These are phyloP conservation scores for Isoetes engelmannii DNA, from an alignment of 83 land plant species.

Conservation along the genomic window DNA sequence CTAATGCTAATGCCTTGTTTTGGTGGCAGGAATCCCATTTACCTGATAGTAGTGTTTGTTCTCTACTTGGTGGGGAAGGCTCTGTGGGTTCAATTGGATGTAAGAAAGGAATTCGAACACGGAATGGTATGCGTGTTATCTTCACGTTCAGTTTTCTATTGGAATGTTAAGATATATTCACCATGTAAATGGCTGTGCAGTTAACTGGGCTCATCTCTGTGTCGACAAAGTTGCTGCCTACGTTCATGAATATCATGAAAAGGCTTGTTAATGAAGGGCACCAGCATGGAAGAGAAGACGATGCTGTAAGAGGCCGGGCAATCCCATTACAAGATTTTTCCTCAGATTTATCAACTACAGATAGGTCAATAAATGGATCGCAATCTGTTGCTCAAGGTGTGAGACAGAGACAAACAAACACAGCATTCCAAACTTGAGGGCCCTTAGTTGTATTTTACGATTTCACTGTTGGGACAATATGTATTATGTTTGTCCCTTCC, in stretches of 20 bases:
- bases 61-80: constrained; percentile 54
- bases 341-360: no score
- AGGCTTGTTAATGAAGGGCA: constrained; percentile 63
- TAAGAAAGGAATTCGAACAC: constrained; percentile 49
- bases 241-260: constrained; percentile 61
- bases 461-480: no score
- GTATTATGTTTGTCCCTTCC: no score
- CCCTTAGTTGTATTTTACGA: no score
- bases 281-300: no score
- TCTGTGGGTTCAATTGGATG: constrained; percentile 61
- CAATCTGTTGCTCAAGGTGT: no score
- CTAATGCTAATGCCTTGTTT: neutral
- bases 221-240: constrained; percentile 58
- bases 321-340: no score
- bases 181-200: constrained; percentile 28
- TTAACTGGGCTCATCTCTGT: constrained; percentile 52
- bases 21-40: constrained; percentile 70
- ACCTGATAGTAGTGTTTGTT: constrained; percentile 51
- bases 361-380: no score
- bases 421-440: no score
- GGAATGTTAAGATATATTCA: neutral
- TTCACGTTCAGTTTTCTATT: neutral
- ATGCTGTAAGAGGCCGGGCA: no score
- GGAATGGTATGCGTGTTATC: constrained; percentile 47
- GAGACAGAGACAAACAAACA: no score